Evolutionary conservation across 1,284 basidiomycete species (phyloP).

Genomic region (Ceratobasidium sp.): DNA sequence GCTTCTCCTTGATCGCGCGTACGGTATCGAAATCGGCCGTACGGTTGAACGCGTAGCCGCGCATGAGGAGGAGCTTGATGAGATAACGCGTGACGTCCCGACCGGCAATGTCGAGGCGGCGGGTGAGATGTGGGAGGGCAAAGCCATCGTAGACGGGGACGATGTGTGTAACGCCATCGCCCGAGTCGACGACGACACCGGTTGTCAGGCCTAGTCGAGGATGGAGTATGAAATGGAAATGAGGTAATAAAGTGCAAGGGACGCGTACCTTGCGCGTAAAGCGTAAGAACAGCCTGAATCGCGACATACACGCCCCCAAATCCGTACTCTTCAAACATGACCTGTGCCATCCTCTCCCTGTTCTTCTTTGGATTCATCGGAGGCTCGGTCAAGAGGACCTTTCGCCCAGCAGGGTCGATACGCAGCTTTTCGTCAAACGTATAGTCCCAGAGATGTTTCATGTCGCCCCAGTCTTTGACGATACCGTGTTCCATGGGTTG

Average conservation of each 20-base stretch:
- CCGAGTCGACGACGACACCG: slow-evolving; percentile 98
- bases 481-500: slow-evolving; percentile 99
- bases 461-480: slow-evolving; percentile 99
- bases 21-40: slow-evolving; percentile 99
- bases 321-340: slow-evolving; percentile 99
- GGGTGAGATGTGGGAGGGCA: slow-evolving; percentile 93
- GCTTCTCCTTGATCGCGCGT: slow-evolving; percentile 97
- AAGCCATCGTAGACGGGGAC: slow-evolving; percentile 99
- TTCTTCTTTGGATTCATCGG: slow-evolving; percentile 99
- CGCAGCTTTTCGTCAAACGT: slow-evolving; percentile 97
- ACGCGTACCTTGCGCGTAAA: slow-evolving; percentile 95
- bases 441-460: slow-evolving; percentile 98
- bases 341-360: slow-evolving; percentile 93
- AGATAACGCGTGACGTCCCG: slow-evolving; percentile 98
- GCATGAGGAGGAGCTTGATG: slow-evolving; percentile 98
- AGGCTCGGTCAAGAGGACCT: slow-evolving; percentile 97
- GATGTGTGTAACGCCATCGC: slow-evolving; percentile 99
- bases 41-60: slow-evolving; percentile 99
- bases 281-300: slow-evolving; percentile 97
- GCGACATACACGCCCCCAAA: slow-evolving; percentile 97
- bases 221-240: neutral
- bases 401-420: slow-evolving; percentile 88
- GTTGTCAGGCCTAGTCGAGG: slow-evolving; percentile 86
- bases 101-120: slow-evolving; percentile 96
- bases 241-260: neutral